Evolutionary conservation across 345 rosid species (phyloP), one percentile per base, ranked within the genome.

Genomic region (Acer yangbiense): DNA sequence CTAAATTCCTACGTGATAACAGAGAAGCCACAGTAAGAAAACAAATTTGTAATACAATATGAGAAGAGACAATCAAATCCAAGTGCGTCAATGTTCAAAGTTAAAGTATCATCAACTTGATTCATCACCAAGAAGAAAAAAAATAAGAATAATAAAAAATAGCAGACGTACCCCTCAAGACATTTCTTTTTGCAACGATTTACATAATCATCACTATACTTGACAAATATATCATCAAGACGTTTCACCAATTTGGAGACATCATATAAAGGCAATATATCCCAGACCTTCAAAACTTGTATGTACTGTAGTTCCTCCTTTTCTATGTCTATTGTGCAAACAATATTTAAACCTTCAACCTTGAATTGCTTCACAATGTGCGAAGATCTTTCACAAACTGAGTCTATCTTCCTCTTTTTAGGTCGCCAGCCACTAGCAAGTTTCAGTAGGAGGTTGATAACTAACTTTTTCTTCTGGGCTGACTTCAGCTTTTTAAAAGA

Each of bases 381-480:
- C 32, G 68, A 75, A 46, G 89, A 86, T 43, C 66, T 79, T 41
- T 67, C 80, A 73, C 83, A 88, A 50, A 65, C 8, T 16, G 62
- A 6, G 44, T 89, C 87, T 39, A 81, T 78, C 35, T 80, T 80
- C 39, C 71, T 73, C 48, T 39, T 83, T 84, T 81, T 85, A 1
- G 91, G 91, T 25, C 89, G 83, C 91, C 90, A 87, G 50, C 93
- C 93, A 23, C 79, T 60, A 1, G 91, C 77, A 64, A 90, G 86
- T 73, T 54, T 80, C 58, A 79, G 65, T 35, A 90, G 68, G 61
- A 79, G 76, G 60, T 71, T 75, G 55, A 90, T 55, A 60, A 81
- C 83, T 1, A 60, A 65, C 32, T 44, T 77, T 80, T 88, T 82
- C 7, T 6, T 69, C 44, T 52, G 65, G 13, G 48, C 23, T 9